Percentiles rank a stretch among this genome's conserved stretches.
Evolutionary conservation across 768 basidiomycete genomes (phyloP).

Genomic region (Lentinus brumalis): DNA sequence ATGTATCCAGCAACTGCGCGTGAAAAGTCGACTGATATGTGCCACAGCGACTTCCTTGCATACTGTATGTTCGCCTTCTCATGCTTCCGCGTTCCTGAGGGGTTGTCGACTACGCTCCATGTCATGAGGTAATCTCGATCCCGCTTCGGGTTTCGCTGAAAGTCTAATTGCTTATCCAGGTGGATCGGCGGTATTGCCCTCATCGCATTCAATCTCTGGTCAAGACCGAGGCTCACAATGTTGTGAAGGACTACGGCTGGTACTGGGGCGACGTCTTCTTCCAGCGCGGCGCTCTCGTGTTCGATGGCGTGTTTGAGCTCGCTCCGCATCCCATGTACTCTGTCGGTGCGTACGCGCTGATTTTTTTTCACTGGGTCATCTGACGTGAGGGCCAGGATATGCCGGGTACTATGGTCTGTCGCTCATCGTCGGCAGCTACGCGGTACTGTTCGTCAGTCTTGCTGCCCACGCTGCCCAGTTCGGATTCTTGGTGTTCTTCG

Average conservation of each 20-base stretch:
- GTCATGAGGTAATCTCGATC: constrained; percentile 61
- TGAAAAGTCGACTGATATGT: no score
- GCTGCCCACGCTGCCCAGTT: constrained; percentile 95
- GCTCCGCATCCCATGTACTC: constrained; percentile 97
- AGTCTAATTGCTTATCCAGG: constrained; percentile 39
- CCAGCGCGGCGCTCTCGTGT: constrained; percentile 89
- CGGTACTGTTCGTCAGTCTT: constrained; percentile 91
- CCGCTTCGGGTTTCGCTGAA: neutral
- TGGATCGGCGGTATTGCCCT: constrained; percentile 87
- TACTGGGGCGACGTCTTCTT: constrained; percentile 96
- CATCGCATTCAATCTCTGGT: constrained; percentile 97
- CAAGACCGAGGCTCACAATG: constrained; percentile 95
- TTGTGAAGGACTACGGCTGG: constrained; percentile 98
- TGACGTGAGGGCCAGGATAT: constrained; percentile 56
- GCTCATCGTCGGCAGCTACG: constrained; percentile 84
- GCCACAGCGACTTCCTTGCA: constrained; percentile 82
- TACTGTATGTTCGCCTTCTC: constrained; percentile 96
- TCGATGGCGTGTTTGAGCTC: constrained; percentile 97
- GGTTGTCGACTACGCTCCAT: constrained; percentile 73
- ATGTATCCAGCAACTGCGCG: neutral
- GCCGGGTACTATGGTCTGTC: constrained; percentile 98
- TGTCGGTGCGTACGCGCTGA: constrained; percentile 49
- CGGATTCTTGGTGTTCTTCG: constrained; percentile 92
- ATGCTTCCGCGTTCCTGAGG: constrained; percentile 84
- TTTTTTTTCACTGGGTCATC: neutral